Percentiles rank a stretch among this genome's conserved stretches.
Conservation (phyloP, 768 basidiomycete species). For the Hygrophorus russula region DNA sequence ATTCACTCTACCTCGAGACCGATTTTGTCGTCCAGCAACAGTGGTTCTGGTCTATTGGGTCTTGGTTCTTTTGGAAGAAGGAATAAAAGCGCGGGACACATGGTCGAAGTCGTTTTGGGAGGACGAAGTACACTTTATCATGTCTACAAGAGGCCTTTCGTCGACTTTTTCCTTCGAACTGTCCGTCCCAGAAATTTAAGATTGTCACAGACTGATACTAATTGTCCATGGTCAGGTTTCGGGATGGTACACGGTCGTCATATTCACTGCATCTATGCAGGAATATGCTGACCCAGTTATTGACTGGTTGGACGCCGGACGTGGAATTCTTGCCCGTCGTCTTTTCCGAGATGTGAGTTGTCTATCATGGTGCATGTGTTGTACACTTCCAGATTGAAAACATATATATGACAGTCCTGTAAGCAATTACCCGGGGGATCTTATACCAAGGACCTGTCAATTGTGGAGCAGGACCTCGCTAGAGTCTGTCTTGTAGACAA, state of each 20-base stretch:
- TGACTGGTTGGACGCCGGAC: conserved; percentile 95
- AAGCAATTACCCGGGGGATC: conserved; percentile 86
- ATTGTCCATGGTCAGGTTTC: conserved; percentile 58
- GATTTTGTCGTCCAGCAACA: conserved; percentile 33
- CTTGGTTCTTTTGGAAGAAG: conserved; percentile 38
- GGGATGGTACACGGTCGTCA: conserved; percentile 95
- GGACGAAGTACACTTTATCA: conserved; percentile 90
- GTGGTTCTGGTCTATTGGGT: conserved; percentile 52
- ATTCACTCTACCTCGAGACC: conserved; percentile 94
- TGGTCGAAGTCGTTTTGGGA: conserved; percentile 86
- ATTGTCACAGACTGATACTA: conserved; percentile 4
- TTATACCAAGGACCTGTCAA: conserved; percentile 85
- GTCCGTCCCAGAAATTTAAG: conserved; percentile 29
- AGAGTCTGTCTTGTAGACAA: conserved; percentile 94
- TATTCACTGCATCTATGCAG: conserved; percentile 98
- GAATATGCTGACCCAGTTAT: conserved; percentile 99
- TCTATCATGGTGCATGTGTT: conserved; percentile 3
- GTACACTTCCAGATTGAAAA: conserved; percentile 5
- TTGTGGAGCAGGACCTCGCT: conserved; percentile 85
- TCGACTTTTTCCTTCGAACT: conserved; percentile 88
- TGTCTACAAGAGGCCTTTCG: conserved; percentile 97
- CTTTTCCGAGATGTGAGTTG: conserved; percentile 88
- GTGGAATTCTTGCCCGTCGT: conserved; percentile 80
- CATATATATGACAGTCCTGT: conserved; percentile 54
- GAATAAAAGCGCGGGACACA: conserved; percentile 67